Base-by-base conservation (phyloP, 139 green algal genomes). In the Limnomonas spitsbergensis region DNA sequence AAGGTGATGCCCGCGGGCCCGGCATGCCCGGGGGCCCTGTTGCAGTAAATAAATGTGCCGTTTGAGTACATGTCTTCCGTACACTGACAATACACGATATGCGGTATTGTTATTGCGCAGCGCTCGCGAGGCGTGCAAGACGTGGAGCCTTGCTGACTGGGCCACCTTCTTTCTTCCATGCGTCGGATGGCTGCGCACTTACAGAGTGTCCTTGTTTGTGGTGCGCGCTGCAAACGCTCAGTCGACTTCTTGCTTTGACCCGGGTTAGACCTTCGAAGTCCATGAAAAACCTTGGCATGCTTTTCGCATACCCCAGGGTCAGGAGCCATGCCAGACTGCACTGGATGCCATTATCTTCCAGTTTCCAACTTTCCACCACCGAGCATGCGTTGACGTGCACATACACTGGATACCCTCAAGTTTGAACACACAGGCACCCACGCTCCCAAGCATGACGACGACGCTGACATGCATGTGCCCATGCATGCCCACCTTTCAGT, bases 111-210 rank as follows among this genome's bases (percentile, higher is more conserved):
- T n/a, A 61, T 20, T 61, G 47, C 20, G 14, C 47, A 61, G 47
- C 14, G 20, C 47, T 61, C 20, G 47, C 14, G 47, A 14, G 20
- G 47, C 47, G 14, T 61, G 14, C 47, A 61, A 61, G 20, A 61
- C 14, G 14, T 74, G 68, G 68, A 74, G 7, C 40, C 4, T 66
- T 3, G 37, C 66, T n/a, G 39, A 77, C 39, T 77, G 70, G 70
- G 3, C 32, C 9, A 27, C 9, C 40, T 77, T 77, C 70, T 77
- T 77, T 38, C 27, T 77, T 3, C 70, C 70, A 38, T 61, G 39
- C 70, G 70, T 77, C 3, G 40, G 38, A 34, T 77, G 70, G 70
- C 70, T 77, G n/a, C 6, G 40, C 26, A 67, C 70, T 6, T 77
- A 77, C 70, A 76, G 14, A 35, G 24, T 7, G 69, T 52, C 7